Base-by-base conservation (phyloP, 495 filamentous ascomycete species). In the Daldinia caldariorum region DNA sequence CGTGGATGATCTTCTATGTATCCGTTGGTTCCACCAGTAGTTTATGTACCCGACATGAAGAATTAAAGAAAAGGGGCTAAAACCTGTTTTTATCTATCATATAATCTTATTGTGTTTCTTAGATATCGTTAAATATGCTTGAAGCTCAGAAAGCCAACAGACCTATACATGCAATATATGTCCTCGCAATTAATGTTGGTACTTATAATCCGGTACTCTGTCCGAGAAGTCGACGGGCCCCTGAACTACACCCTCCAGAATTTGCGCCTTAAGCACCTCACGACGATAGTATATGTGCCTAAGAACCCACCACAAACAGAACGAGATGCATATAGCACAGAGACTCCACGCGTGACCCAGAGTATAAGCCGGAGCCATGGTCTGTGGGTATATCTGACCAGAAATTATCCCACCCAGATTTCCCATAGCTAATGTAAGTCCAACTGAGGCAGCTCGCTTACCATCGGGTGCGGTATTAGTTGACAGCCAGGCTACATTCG, bases 401-500 rank as follows among this genome's bases (percentile, higher is more conserved):
- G 72, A 70, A 45, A 80, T 74, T n/a, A 80, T 74, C 3, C 80
- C 81, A 0, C 78, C 81, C 0, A 83, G 63, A 41, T 83, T 80
- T 6, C 78, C 80, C 26, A 82, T 45, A 14, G 75, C 74, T 13
- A 82, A 66, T 49, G 76, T 49, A 31, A 83, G 78, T 9, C 81
- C 81, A 8, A 83, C 61, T n/a, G 69, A 77, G 7, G 79, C 80
- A 16, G 78, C 80, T 55, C 81, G 72, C 45, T 83, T 83, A 14
- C 80, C 80, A 57, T 83, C 81, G 0, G 79, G 79, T 0, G 80
- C 80, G 6, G 69, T 71, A 37, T 83, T 84, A 5, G 73, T 80
- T 3, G 81, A 79, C 13, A 83, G 67, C 90, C 90, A 92, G 12
- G 89, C 86, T 49, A 92, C 78, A 14, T 89, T 89, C 31, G 90